phyloP scores from a whole-genome alignment of 257 asterid genomes.

The Scutellaria minor region DNA sequence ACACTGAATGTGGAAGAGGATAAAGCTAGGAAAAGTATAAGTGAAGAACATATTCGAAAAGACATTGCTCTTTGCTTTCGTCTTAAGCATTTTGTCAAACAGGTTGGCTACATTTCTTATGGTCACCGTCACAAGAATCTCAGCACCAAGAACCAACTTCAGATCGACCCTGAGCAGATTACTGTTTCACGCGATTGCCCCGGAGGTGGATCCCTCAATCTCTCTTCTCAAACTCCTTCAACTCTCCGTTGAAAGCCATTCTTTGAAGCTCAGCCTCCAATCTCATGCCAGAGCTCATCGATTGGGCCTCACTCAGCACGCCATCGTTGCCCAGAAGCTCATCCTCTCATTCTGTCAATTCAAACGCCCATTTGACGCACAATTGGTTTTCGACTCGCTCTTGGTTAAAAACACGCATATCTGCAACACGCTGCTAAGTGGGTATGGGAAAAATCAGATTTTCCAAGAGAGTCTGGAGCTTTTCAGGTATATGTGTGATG shows the following conservation, averaged over 20 bases:
- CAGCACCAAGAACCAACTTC: constrained; percentile 30
- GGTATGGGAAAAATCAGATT: constrained; percentile 52
- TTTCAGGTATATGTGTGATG: constrained; percentile 54
- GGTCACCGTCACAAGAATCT: constrained; percentile 44
- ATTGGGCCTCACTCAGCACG: constrained; percentile 57
- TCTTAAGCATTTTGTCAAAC: constrained; percentile 5
- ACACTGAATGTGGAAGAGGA: too few relatives aligned
- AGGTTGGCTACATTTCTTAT: constrained; percentile 31
- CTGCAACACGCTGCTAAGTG: constrained; percentile 64
- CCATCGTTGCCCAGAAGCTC: constrained; percentile 62
- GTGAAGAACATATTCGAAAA: background rate
- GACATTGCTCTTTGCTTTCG: background rate
- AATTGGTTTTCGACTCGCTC: constrained; percentile 46
- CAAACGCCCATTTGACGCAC: constrained; percentile 44
- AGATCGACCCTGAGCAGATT: constrained; percentile 22
- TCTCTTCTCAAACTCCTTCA: constrained; percentile 49
- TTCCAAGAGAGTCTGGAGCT: constrained; percentile 47
- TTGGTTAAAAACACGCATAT: constrained; percentile 49
- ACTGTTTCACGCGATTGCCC: constrained; percentile 30
- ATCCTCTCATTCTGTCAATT: constrained; percentile 52
- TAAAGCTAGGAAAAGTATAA: too few relatives aligned
- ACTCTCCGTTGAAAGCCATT: constrained; percentile 47
- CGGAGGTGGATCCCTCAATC: constrained; percentile 35
- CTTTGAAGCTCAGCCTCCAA: constrained; percentile 48
- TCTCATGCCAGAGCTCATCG: constrained; percentile 50